phyloP scores from a whole-genome alignment of 2,329 filamentous ascomycete species.

The Diaporthe caulivora region DNA sequence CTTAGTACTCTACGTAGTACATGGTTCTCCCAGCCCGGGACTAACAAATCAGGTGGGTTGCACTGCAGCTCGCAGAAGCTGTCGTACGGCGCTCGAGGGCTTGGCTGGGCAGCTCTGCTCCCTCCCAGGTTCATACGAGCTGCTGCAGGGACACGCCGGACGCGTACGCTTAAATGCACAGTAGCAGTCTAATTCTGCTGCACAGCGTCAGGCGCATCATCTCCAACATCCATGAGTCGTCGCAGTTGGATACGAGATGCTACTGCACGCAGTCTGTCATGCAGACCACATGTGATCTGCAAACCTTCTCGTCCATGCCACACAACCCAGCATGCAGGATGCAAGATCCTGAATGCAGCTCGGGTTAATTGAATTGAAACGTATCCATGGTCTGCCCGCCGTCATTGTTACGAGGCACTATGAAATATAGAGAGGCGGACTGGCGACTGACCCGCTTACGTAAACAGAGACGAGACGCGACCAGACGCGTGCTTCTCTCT shows the following conservation, averaged over 20 bases:
- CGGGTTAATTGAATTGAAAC: background rate
- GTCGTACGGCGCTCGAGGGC: conserved; percentile 21
- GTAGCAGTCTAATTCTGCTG: background rate
- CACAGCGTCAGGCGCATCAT: conserved; percentile 22
- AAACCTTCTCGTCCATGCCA: background rate
- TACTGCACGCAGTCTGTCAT: background rate
- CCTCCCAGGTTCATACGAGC: conserved; percentile 22
- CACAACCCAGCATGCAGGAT: background rate
- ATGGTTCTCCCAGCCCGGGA: background rate
- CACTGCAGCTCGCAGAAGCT: conserved; percentile 37
- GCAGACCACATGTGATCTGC: conserved; percentile 3
- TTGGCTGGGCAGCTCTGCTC: background rate
- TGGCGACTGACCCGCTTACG: background rate
- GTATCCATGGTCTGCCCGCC: no score
- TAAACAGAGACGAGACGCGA: conserved; percentile 23
- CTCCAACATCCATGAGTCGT: background rate
- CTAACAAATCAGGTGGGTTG: conserved; percentile 30
- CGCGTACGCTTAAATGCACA: background rate
- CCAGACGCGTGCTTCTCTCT: background rate
- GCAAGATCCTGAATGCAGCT: background rate
- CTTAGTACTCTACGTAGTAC: background rate
- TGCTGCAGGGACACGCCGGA: conserved; percentile 23
- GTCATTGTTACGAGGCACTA: background rate
- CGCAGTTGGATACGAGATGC: conserved; percentile 18
- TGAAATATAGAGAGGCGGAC: background rate